phyloP scores from a whole-genome alignment of 1,284 basidiomycete genomes.

The Rhodofomes roseus region DNA sequence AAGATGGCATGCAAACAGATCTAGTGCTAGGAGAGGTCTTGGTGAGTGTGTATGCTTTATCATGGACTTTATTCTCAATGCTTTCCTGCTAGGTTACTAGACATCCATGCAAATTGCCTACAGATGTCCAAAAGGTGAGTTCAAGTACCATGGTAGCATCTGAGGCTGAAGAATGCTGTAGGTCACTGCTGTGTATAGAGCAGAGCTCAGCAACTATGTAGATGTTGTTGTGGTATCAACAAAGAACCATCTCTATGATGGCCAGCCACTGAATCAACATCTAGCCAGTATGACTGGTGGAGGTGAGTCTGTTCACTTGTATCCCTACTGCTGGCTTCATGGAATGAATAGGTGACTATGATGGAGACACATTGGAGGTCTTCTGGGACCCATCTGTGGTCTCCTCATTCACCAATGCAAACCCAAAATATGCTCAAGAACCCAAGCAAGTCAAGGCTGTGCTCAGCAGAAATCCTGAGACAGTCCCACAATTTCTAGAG shows the following conservation, averaged over 20 bases:
- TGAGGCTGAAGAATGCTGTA: no score
- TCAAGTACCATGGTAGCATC: no score
- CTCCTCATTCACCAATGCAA: constrained; percentile 44
- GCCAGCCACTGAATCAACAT: constrained; percentile 19
- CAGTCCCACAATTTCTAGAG: constrained; percentile 37
- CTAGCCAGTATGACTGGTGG: constrained; percentile 38
- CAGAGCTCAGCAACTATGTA: constrained; percentile 26
- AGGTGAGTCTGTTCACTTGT: constrained; percentile 21
- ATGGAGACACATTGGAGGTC: constrained; percentile 38
- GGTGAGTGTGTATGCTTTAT: constrained; percentile 22
- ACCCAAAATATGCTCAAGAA: constrained; percentile 41
- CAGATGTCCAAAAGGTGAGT: constrained; percentile 41
- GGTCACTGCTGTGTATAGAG: constrained; percentile 34
- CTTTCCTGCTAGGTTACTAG: constrained; percentile 32
- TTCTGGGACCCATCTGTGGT: constrained; percentile 45
- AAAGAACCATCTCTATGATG: constrained; percentile 21
- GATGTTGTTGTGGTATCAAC: constrained; percentile 39
- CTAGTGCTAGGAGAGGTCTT: constrained; percentile 35
- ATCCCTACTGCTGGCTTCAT: neutral
- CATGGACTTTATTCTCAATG: neutral
- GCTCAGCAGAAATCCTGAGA: constrained; percentile 42
- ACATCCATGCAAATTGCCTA: constrained; percentile 44
- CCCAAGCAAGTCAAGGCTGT: constrained; percentile 36
- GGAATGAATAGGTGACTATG: constrained; percentile 37
- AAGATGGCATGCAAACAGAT: constrained; percentile 27